These are phyloP conservation scores for Pleoardoris graminearum DNA, from an alignment of 2,329 filamentous ascomycete genomes.

Conservation along the genomic window DNA sequence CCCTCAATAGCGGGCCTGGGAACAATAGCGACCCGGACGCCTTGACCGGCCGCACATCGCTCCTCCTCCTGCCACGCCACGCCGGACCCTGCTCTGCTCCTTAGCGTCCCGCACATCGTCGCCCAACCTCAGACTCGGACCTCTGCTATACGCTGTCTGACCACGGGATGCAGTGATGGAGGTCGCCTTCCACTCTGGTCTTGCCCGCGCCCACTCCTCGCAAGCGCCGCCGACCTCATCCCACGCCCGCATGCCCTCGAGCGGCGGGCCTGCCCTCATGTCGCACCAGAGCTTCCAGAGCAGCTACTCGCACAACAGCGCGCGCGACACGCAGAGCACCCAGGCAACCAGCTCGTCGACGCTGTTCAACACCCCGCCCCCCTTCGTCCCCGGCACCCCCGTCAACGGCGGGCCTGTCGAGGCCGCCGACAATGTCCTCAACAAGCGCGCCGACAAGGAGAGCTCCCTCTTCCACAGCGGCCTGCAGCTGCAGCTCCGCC, in stretches of 20 bases:
- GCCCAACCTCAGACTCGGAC: too few relatives aligned
- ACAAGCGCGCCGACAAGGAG: constrained; percentile 90
- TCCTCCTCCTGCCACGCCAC: constrained; percentile 4
- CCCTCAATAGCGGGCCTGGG: neutral
- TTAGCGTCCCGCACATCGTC: constrained; percentile 2
- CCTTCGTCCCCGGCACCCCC: constrained; percentile 38
- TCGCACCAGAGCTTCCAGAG: constrained; percentile 52
- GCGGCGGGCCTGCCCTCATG: constrained; percentile 45
- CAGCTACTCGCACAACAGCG: constrained; percentile 52
- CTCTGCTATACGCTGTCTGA: too few relatives aligned
- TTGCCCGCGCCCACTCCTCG: constrained; percentile 29
- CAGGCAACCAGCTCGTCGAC: constrained; percentile 51
- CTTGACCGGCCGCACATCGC: constrained; percentile 4
- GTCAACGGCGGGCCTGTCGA: constrained; percentile 65
- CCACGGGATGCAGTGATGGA: constrained; percentile 40
- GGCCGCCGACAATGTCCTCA: constrained; percentile 92
- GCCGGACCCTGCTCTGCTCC: neutral
- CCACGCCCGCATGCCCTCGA: constrained; percentile 41
- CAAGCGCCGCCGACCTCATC: constrained; percentile 26
- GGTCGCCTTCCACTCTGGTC: constrained; percentile 36
- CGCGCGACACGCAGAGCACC: constrained; percentile 53
- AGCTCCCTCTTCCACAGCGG: constrained; percentile 95
- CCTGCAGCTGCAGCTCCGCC: constrained; percentile 76
- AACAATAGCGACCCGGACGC: neutral
- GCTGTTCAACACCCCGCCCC: constrained; percentile 46